Evolutionary conservation across 768 basidiomycete genomes (phyloP), one percentile per base, ranked within the genome.

Genomic region (Dioszegia hungarica): DNA sequence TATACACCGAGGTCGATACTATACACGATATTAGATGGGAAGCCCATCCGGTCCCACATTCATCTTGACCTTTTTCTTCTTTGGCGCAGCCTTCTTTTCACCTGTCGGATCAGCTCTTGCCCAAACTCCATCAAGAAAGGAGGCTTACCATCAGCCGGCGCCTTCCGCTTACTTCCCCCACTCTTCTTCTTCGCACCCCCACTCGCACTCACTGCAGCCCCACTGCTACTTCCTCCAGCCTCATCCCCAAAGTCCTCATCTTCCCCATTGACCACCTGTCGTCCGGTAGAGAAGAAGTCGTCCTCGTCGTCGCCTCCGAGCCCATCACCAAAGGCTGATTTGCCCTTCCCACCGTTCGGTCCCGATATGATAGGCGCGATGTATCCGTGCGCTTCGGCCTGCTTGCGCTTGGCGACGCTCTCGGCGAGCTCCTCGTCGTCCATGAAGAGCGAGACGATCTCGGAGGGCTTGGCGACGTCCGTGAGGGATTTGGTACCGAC

Each of bases 401-500:
- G 67, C 58, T 65, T 73, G 14, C 74, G 67, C 47, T 73, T 72
- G 8, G 71, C 72, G 17, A 78, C 66, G 2, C 66, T 69, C 31
- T 76, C 78, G 19, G 71, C 90, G 15, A 97, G 77, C 68, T 98
- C 69, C 44, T 95, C 91, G 66, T 97, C 93, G 68, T 91, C 93
- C 67, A 99, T 82, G 47, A 99, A 80, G 41, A 99, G 77, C 60
- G 92, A 91, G 15, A 94, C 94, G 53, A 99, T 95, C 75, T 99
- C 95, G 78, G 90, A 93, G 25, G 91, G 90, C 74, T 91, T 93
- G 19, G 90, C 84, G 51, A 88, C 88, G 61, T 95, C 92, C 1
- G 88, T 90, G 73, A 95, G 86, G 60, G 85, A 90, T 77, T 95
- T 97, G 78, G 89, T 93, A 50, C 95, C 95, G 8, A 99, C 95